Conservation (phyloP, 257 asterid genomes). For the Euphrasia confusa region DNA sequence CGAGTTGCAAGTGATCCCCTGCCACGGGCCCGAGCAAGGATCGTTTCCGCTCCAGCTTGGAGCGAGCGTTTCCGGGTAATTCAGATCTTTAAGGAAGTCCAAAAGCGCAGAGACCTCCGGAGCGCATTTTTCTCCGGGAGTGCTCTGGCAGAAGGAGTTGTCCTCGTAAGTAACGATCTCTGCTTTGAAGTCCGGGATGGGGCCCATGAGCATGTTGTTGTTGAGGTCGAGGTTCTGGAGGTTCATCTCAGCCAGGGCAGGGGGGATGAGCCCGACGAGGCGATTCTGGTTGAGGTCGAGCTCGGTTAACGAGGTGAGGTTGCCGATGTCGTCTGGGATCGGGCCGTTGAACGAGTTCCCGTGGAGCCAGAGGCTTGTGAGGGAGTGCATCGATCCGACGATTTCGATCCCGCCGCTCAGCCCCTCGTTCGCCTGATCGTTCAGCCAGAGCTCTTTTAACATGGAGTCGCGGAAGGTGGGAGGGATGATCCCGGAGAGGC, state of each 20-base stretch:
- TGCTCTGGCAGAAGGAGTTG: constrained; percentile 56
- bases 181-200: constrained; percentile 57
- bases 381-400: constrained; percentile 49
- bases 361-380: constrained; percentile 58
- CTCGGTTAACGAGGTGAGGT: constrained; percentile 43
- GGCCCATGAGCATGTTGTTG: constrained; percentile 79
- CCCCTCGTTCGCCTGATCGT: constrained; percentile 57
- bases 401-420: constrained; percentile 54
- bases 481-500: constrained; percentile 50
- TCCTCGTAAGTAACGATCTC: constrained; percentile 36
- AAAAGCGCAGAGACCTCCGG: constrained; percentile 65
- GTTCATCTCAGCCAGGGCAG: constrained; percentile 46
- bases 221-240: constrained; percentile 49
- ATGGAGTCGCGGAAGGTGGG: constrained; percentile 45
- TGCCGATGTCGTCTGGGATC: constrained; percentile 62
- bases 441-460: constrained; percentile 67
- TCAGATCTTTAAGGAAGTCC: constrained; percentile 50
- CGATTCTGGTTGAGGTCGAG: constrained; percentile 53
- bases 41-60: constrained; percentile 61
- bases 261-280: constrained; percentile 63
- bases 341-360: constrained; percentile 63
- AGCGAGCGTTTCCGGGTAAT: constrained; percentile 54
- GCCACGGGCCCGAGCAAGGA: constrained; percentile 74
- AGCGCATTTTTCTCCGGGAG: constrained; percentile 53
- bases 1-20: constrained; percentile 55